Conservation (phyloP, 2,329 filamentous ascomycete species). For the Aspergillus caelatus region DNA sequence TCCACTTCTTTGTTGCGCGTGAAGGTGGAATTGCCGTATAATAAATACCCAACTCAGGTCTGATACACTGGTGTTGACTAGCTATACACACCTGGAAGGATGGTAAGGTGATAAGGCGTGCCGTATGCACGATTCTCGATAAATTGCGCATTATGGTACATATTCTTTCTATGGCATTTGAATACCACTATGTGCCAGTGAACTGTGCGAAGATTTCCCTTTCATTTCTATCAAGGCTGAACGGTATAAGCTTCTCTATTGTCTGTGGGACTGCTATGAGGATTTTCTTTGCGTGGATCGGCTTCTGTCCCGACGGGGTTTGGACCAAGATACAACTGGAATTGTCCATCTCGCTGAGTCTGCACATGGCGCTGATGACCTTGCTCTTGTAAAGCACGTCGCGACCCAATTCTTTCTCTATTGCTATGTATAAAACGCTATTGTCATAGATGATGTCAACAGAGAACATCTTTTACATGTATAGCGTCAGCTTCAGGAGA, state of each 20-base stretch:
- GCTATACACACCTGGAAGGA: not conserved
- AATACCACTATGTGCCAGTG: not conserved
- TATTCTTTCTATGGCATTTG: not conserved
- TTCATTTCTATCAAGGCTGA: not conserved
- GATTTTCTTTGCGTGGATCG: not conserved
- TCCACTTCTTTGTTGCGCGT: not conserved
- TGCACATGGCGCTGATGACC: not conserved
- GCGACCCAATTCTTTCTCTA: not conserved
- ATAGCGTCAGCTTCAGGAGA: not conserved
- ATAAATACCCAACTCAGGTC: not conserved
- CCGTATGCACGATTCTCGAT: not conserved
- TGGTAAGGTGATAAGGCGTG: not conserved
- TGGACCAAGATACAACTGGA: not conserved
- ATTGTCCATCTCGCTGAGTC: not conserved
- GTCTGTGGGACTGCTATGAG: not conserved
- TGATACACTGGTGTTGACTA: not conserved
- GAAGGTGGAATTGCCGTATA: not conserved
- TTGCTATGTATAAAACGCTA: not conserved
- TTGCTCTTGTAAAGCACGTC: not conserved
- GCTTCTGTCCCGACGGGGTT: not conserved
- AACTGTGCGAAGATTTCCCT: not conserved
- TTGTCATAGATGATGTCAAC: not conserved
- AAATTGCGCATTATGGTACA: not conserved
- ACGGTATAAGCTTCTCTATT: not conserved
- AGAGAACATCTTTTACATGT: not conserved